phyloP scores from a whole-genome alignment of 1,139 yeast genomes.

The Scheffersomyces titani region DNA sequence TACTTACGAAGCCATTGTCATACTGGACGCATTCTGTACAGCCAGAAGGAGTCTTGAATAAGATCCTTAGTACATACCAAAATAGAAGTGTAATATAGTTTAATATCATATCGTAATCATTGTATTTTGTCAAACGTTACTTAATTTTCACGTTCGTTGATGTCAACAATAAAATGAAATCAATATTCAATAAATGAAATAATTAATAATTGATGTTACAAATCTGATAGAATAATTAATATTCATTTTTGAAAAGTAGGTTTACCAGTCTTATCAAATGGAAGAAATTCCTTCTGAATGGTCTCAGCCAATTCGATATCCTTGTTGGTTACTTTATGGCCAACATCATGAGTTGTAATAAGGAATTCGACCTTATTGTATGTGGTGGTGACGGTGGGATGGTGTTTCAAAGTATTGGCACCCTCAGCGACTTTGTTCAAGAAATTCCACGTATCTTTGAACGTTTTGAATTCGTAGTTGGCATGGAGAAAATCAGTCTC shows the following conservation, averaged over 20 bases:
- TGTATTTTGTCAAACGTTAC: background rate
- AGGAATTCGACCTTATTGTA: slow-evolving; percentile 61
- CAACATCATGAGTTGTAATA: slow-evolving; percentile 70
- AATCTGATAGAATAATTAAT: no score
- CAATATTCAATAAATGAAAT: background rate
- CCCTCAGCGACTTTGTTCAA: slow-evolving; percentile 61
- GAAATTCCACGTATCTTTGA: slow-evolving; percentile 65
- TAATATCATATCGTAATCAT: background rate
- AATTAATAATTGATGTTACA: no score
- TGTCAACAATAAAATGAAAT: no score
- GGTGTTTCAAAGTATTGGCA: slow-evolving; percentile 67
- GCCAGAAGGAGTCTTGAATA: slow-evolving; percentile 35
- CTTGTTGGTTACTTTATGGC: slow-evolving; percentile 51
- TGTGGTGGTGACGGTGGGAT: slow-evolving; percentile 66
- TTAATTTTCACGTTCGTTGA: no score
- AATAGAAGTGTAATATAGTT: slow-evolving; percentile 7
- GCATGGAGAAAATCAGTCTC: slow-evolving; percentile 11
- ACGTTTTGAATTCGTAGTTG: slow-evolving; percentile 47
- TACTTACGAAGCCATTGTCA: slow-evolving; percentile 86
- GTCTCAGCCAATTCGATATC: slow-evolving; percentile 63
- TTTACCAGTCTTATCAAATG: background rate
- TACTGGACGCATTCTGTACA: slow-evolving; percentile 78
- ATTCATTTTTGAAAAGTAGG: background rate
- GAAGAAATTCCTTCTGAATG: slow-evolving; percentile 18
- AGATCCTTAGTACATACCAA: background rate